Base-by-base conservation (phyloP, 2,329 filamentous ascomycete species). In the Diaporthe nobilis region DNA sequence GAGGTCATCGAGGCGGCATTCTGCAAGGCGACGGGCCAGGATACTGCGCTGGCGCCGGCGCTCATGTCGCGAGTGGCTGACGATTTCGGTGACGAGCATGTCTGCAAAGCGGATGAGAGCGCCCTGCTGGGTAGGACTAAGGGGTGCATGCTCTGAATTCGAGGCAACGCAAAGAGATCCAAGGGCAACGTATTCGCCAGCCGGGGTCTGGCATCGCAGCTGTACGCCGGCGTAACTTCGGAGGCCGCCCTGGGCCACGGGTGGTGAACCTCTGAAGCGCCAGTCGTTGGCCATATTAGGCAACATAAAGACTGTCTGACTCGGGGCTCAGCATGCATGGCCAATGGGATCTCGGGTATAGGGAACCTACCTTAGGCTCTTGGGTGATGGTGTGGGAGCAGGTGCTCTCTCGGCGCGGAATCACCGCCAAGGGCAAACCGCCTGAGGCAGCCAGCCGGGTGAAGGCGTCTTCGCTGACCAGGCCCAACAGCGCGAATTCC, bases 401-500 rank as follows among this genome's bases (percentile, higher is more conserved):
- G 0, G 85, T 82, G 15, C 83, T 86, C 76, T 88, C 86, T 10
- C 86, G 83, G 7, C 86, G 84, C 0, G 87, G 86, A 4, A 88
- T 76, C 12, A 86, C 81, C 22, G 82, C 84, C 0, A 87, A 78
- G 0, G 85, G 82, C 5, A 88, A 79, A 2, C 85, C 85, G 2
- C 85, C 85, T 2, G 84, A 81, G 0, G 86, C 85, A 3, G 83
- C 86, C 34, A 88, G 75, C 20, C 86, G 84, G 5, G 83, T 85
- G 77, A 85, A 88, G 44, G 84, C 82, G 61, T 87, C 83, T 75
- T 85, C 81, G 37, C 86, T 84, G 6, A 88, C 80, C 4, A 88
- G 78, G 2, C 86, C 87, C 8, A 86, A 81, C 25, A 87, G 84
- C n/a, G 83, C 86, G 72, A 83, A 86, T 12, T 88, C 86, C 86